These are phyloP conservation scores for Henningerozyma blattae DNA, from an alignment of 805 yeast species.

Conservation along the genomic window DNA sequence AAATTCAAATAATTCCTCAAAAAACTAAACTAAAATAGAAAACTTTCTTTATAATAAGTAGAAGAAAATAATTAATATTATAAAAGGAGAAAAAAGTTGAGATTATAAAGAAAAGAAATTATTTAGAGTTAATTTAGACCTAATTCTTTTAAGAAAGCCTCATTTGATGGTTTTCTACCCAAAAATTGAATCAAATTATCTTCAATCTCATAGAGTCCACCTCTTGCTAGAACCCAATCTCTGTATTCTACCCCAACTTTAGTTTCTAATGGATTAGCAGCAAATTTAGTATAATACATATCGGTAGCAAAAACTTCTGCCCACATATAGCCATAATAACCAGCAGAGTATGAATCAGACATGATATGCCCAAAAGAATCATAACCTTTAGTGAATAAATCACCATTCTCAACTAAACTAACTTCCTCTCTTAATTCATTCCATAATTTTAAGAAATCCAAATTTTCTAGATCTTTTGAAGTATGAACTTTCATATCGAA, in stretches of 20 bases:
- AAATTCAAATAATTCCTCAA: background rate
- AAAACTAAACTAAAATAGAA: no score
- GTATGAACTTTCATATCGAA: constrained; percentile 69
- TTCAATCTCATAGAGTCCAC: constrained; percentile 62
- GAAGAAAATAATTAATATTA: no score
- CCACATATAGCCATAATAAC: constrained; percentile 81
- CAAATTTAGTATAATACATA: constrained; percentile 62
- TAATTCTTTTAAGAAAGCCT: constrained; percentile 60
- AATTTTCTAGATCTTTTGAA: constrained; percentile 30
- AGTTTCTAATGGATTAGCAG: constrained; percentile 52
- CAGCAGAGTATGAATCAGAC: constrained; percentile 76
- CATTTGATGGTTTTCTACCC: constrained; percentile 65
- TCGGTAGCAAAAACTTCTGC: constrained; percentile 80
- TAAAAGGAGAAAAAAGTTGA: no score
- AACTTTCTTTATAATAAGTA: no score
- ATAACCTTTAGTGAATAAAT: constrained; percentile 48
- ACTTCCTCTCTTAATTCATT: constrained; percentile 53
- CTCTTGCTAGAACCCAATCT: constrained; percentile 54
- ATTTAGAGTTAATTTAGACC: constrained; percentile 29
- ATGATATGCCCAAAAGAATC: constrained; percentile 69
- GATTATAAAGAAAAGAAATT: no score
- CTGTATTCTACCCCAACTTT: constrained; percentile 55
- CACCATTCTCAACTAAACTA: constrained; percentile 45
- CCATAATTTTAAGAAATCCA: constrained; percentile 50
- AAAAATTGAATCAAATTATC: constrained; percentile 52